Evolutionary conservation across 148 eudicot species (phyloP).

Genomic region (Fagopyrum homotropicum): DNA sequence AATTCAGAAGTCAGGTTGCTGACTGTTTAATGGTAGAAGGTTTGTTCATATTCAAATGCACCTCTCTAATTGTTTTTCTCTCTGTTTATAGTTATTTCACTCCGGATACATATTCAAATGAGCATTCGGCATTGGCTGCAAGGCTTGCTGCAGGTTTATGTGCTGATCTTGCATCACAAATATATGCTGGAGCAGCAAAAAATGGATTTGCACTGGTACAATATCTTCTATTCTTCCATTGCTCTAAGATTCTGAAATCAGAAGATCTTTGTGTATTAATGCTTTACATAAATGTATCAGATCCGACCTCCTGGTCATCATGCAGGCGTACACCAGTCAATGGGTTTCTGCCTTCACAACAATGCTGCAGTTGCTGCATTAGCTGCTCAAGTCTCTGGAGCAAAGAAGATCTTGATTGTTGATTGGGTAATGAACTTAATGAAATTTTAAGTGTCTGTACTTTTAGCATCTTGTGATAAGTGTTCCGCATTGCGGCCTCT

Average conservation of each 20-base stretch:
- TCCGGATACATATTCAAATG: conserved; percentile 91
- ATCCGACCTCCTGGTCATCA: conserved; percentile 99
- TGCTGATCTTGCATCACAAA: conserved; percentile 83
- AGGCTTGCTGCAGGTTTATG: conserved; percentile 98
- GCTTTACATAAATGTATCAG: conserved; percentile 27
- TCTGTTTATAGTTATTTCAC: conserved; percentile 71
- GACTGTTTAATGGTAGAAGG: not conserved
- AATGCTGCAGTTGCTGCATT: conserved; percentile 96
- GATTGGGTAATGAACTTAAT: conserved; percentile 69
- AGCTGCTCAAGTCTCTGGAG: conserved; percentile 85
- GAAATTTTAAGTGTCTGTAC: not conserved
- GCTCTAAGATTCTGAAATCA: not conserved
- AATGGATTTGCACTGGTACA: conserved; percentile 99
- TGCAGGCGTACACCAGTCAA: conserved; percentile 84
- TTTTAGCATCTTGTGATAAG: not conserved
- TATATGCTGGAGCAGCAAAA: conserved; percentile 63
- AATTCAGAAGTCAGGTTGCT: not conserved
- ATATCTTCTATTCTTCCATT: conserved; percentile 6
- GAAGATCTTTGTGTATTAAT: not conserved
- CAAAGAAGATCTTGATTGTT: conserved; percentile 78
- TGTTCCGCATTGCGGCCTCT: not conserved
- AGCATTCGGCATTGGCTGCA: conserved; percentile 90
- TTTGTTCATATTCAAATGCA: not conserved
- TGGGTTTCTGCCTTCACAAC: conserved; percentile 99
- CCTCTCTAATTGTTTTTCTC: not conserved